Conservation (phyloP, 768 basidiomycete genomes). For the Daedaleopsis sinensis region DNA sequence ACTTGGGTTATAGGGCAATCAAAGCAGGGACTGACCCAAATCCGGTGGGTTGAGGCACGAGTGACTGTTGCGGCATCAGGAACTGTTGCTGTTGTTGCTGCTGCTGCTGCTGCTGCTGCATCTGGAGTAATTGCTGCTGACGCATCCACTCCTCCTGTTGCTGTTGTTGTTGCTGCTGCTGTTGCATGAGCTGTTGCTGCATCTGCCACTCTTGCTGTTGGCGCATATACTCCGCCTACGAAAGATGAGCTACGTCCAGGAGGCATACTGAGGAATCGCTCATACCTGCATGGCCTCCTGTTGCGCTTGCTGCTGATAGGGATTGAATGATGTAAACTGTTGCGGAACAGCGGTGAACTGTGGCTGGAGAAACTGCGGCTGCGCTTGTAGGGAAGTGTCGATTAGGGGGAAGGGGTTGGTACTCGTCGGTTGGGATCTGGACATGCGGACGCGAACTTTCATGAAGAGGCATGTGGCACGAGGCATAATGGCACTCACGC, state of each 20-base stretch:
- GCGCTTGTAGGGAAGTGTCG: constrained; percentile 57
- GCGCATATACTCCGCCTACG: constrained; percentile 45
- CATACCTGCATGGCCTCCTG: constrained; percentile 79
- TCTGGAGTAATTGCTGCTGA: constrained; percentile 60
- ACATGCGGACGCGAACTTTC: not conserved
- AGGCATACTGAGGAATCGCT: not conserved
- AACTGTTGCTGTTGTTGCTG: constrained; percentile 50
- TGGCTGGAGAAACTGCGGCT: constrained; percentile 58
- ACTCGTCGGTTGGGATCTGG: constrained; percentile 11
- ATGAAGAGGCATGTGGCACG: not conserved
- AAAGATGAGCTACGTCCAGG: not conserved
- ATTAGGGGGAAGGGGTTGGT: constrained; percentile 65
- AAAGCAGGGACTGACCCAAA: constrained; percentile 57
- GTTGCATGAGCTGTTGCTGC: constrained; percentile 46
- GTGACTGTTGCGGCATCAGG: constrained; percentile 47
- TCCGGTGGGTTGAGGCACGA: constrained; percentile 67
- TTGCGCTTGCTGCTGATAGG: constrained; percentile 90
- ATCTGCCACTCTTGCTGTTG: constrained; percentile 72
- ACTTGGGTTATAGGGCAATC: not conserved
- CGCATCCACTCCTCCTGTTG: constrained; percentile 56
- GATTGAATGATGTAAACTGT: constrained; percentile 93
- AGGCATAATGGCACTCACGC: constrained; percentile 49
- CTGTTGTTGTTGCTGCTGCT: constrained; percentile 50
- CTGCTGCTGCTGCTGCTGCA: constrained; percentile 53
- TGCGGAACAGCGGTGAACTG: constrained; percentile 79